Conservation (phyloP, 805 yeast species). For the Komagataella pastoris region DNA sequence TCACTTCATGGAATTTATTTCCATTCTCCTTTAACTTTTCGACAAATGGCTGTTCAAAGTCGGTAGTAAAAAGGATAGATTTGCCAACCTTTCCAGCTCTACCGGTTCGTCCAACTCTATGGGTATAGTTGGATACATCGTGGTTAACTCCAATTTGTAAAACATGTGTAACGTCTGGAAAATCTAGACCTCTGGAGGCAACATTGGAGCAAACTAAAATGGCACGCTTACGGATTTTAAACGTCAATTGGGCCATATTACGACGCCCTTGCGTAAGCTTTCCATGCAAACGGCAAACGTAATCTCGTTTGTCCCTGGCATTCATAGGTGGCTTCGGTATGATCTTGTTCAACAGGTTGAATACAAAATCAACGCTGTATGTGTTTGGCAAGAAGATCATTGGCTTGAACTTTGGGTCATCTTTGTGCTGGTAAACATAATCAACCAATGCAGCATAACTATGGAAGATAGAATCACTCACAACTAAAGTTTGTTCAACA, state of each 20-base stretch:
- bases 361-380: slow-evolving; percentile 46
- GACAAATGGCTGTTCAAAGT: slow-evolving; percentile 44
- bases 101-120: slow-evolving; percentile 93
- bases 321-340: slow-evolving; percentile 5
- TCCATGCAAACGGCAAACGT: slow-evolving; percentile 43
- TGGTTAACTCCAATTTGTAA: slow-evolving; percentile 70
- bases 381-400: slow-evolving; percentile 78
- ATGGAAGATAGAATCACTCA: slow-evolving; percentile 41
- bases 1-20: slow-evolving; percentile 34
- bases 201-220: slow-evolving; percentile 81
- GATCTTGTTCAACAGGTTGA: slow-evolving; percentile 23
- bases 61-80: slow-evolving; percentile 46
- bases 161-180: slow-evolving; percentile 78
- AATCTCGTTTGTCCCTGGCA: slow-evolving; percentile 7
- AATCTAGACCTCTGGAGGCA: slow-evolving; percentile 94
- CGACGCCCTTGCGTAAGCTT: slow-evolving; percentile 58
- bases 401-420: slow-evolving; percentile 45
- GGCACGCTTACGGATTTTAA: slow-evolving; percentile 27
- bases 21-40: slow-evolving; percentile 36
- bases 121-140: slow-evolving; percentile 71
- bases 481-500: slow-evolving; percentile 53
- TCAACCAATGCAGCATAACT: slow-evolving; percentile 44
- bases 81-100: slow-evolving; percentile 77
- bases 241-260: slow-evolving; percentile 15
- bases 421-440: slow-evolving; percentile 25